Percentiles rank a stretch among this genome's conserved stretches.
These are phyloP conservation scores for Basidiobolus meristosporus DNA, from an alignment of 371 early-diverging fungal genomes.

Conservation along the genomic window DNA sequence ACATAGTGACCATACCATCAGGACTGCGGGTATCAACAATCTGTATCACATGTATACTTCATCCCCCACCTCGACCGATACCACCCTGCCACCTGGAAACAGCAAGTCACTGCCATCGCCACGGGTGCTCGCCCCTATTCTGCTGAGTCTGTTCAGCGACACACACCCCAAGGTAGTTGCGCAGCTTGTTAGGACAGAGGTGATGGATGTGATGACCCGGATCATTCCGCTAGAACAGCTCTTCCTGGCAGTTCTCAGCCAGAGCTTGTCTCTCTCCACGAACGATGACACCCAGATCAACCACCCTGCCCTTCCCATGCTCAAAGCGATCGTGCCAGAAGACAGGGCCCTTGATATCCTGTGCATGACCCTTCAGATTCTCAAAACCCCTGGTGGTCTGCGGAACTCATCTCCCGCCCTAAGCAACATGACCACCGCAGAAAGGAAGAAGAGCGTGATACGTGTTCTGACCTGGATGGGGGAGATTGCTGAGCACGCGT, in stretches of 20 bases:
- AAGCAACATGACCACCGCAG: neutral
- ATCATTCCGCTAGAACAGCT: conserved; percentile 3
- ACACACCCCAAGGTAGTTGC: conserved; percentile 2
- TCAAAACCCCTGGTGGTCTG: too few relatives aligned
- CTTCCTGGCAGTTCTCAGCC: too few relatives aligned
- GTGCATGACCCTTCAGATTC: too few relatives aligned
- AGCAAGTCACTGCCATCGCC: conserved; percentile 3
- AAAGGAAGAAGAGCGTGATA: neutral
- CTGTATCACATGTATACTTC: conserved; percentile 1
- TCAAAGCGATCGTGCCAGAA: too few relatives aligned
- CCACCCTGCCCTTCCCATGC: too few relatives aligned
- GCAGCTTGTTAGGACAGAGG: neutral
- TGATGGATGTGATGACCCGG: conserved; percentile 1
- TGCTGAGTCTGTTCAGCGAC: conserved; percentile 3
- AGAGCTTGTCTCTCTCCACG: too few relatives aligned
- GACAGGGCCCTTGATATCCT: too few relatives aligned
- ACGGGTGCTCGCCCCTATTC: conserved; percentile 1
- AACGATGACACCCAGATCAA: too few relatives aligned
- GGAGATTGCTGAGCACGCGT: neutral
- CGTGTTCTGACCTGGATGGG: neutral
- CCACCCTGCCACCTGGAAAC: neutral
- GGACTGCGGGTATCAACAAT: conserved; percentile 1
- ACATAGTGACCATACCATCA: conserved; percentile 1
- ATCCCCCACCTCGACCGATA: neutral
- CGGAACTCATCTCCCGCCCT: too few relatives aligned